phyloP scores from a whole-genome alignment of 139 green algal genomes.

The Spirogloea muscicola region DNA sequence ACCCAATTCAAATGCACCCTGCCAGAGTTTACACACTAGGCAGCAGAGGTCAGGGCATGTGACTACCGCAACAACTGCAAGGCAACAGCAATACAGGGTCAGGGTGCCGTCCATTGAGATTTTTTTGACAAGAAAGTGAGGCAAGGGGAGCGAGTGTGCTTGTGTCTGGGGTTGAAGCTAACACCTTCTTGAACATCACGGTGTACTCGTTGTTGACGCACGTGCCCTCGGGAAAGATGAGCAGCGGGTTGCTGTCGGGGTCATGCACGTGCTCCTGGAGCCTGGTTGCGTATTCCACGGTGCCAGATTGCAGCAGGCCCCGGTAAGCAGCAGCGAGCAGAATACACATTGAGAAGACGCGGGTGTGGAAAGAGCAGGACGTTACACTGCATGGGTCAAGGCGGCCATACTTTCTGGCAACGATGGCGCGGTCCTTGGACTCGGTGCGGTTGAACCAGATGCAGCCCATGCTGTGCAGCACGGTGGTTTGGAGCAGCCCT shows the following conservation, averaged over 20 bases:
- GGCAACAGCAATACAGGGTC: no score
- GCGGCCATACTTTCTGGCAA: slow-evolving; percentile 54
- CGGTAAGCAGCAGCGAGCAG: not conserved
- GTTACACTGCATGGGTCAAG: not conserved
- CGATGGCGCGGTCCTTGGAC: slow-evolving; percentile 80
- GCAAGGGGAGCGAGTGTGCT: not conserved
- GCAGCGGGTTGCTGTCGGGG: slow-evolving; percentile 73
- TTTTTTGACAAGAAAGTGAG: no score
- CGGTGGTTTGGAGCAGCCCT: slow-evolving; percentile 77
- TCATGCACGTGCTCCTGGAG: slow-evolving; percentile 68
- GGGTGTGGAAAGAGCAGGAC: not conserved
- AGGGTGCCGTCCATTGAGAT: no score
- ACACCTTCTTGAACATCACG: slow-evolving; percentile 93
- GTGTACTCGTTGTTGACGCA: slow-evolving; percentile 99
- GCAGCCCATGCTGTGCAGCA: slow-evolving; percentile 84
- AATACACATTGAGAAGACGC: not conserved
- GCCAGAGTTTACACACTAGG: not conserved
- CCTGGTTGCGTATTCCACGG: not conserved
- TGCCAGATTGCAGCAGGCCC: slow-evolving; percentile 3
- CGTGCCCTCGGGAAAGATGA: slow-evolving; percentile 98
- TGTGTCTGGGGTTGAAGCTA: no score
- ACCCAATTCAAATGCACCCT: slow-evolving; percentile 92
- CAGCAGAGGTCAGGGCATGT: not conserved
- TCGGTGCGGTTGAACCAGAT: slow-evolving; percentile 96
- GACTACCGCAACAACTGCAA: no score